Base-by-base conservation (phyloP, 2,329 filamentous ascomycete genomes). In the Penicillium sp. region DNA sequence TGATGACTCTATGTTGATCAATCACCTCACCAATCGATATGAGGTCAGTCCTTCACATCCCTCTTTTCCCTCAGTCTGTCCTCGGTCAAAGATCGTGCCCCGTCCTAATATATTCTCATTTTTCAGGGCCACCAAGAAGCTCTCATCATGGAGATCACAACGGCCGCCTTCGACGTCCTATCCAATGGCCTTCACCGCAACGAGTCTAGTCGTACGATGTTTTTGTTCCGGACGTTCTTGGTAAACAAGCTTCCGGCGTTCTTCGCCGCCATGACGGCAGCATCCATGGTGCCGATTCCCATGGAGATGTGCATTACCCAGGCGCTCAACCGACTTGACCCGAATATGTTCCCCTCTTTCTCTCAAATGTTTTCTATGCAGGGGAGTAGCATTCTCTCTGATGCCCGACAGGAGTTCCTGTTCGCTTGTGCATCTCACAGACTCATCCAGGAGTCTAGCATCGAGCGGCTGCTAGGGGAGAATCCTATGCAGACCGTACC, bases 341-440 rank as follows among this genome's bases (percentile, higher is more conserved):
- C 83, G 0, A 84, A 86, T 58, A 80, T 83, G 0, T 89, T 90
- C 65, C 86, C 87, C 4, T 85, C 87, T 0, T 83, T 89, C 57
- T 87, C 87, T 11, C 85, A 86, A 53, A 83, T 87, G 68, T 88
- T 89, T 61, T 82, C 86, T 55, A 85, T 86, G 82, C 82, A 73
- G 79, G 79, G 79, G 13, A 86, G 83, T 56, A 85, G 84, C 56
- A 81, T 84, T 40, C 79, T 90, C 2, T 85, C 87, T 30, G 85
- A 88, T 62, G 92, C 91, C 30, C 85, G 89, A 28, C 90, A 90
- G 78, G 81, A 97, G 63, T 98, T 98, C 67, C 85, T 96, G 43
- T 95, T 96, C 65, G 89, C 94, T 0, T 99, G 95, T 73, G 92
- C 91, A 57, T 83, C 97, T 42, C 93, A 98, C 74, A 87, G 88